Evolutionary conservation across 345 rosid species (phyloP).

Genomic region (Draba incana): DNA sequence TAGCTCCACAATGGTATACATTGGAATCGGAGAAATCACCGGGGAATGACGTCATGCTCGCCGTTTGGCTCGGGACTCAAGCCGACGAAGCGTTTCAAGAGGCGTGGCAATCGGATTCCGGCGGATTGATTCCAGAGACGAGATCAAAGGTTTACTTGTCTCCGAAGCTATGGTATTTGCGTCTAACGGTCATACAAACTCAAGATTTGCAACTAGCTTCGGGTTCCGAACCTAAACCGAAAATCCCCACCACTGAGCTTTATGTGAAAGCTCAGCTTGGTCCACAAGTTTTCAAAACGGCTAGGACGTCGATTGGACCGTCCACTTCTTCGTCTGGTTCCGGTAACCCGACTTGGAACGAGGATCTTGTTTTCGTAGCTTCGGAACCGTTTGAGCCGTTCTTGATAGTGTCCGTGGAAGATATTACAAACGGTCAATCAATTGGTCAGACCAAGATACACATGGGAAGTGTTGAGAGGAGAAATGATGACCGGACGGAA

Average conservation of each 20-base stretch:
- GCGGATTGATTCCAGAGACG: constrained; percentile 88
- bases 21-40: constrained; percentile 67
- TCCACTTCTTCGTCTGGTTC: constrained; percentile 55
- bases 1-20: constrained; percentile 95
- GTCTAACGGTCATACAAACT: constrained; percentile 95
- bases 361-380: constrained; percentile 88
- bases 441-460: constrained; percentile 74
- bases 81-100: constrained; percentile 94
- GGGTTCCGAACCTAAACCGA: constrained; percentile 66
- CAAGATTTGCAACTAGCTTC: constrained; percentile 82
- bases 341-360: constrained; percentile 85
- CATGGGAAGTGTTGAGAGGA: constrained; percentile 69
- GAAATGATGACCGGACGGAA: constrained; percentile 61
- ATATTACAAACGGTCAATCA: constrained; percentile 50
- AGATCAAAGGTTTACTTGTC: constrained; percentile 88
- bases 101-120: constrained; percentile 97
- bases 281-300: constrained; percentile 79
- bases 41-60: constrained; percentile 93
- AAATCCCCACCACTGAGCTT: constrained; percentile 57
- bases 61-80: constrained; percentile 91
- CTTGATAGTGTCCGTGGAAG: constrained; percentile 72
- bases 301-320: constrained; percentile 59
- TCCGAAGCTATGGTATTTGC: constrained; percentile 94
- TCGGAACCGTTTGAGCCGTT: constrained; percentile 95
- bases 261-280: constrained; percentile 87